These are phyloP conservation scores for Acrodontium crateriforme DNA, from an alignment of 2,329 filamentous ascomycete genomes.

Conservation along the genomic window DNA sequence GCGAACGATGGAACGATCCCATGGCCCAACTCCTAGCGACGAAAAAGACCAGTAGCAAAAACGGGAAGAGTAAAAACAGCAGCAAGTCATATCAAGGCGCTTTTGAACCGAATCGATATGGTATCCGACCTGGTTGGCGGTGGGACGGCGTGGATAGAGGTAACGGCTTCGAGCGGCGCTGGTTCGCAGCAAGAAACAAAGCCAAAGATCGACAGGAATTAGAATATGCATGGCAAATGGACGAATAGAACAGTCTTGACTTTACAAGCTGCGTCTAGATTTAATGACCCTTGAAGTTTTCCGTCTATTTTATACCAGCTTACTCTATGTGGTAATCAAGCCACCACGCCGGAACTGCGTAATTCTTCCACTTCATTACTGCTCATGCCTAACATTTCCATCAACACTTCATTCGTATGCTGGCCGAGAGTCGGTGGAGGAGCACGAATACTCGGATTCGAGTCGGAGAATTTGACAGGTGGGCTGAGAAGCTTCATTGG, in stretches of 20 bases:
- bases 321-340: too few species aligned
- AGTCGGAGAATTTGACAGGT: conserved; percentile 84
- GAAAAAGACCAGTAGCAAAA: conserved; percentile 42
- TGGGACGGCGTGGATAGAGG: conserved; percentile 96
- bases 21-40: conserved; percentile 63
- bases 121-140: conserved; percentile 77
- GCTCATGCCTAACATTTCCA: conserved; percentile 47
- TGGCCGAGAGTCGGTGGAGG: conserved; percentile 76
- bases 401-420: conserved; percentile 68
- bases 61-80: conserved; percentile 37
- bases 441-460: conserved; percentile 58
- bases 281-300: too few species aligned
- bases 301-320: too few species aligned
- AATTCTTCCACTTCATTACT: conserved; percentile 46
- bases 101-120: conserved; percentile 81
- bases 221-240: conserved; percentile 93
- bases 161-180: conserved; percentile 86
- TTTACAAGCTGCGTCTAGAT: too few species aligned
- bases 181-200: conserved; percentile 77
- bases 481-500: conserved; percentile 84
- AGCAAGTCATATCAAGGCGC: conserved; percentile 57
- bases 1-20: conserved; percentile 84
- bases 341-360: conserved; percentile 53
- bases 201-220: conserved; percentile 63
- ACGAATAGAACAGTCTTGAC: too few species aligned